Conservation (phyloP, 2,329 filamentous ascomycete genomes). For the Grosmannia huntii region DNA sequence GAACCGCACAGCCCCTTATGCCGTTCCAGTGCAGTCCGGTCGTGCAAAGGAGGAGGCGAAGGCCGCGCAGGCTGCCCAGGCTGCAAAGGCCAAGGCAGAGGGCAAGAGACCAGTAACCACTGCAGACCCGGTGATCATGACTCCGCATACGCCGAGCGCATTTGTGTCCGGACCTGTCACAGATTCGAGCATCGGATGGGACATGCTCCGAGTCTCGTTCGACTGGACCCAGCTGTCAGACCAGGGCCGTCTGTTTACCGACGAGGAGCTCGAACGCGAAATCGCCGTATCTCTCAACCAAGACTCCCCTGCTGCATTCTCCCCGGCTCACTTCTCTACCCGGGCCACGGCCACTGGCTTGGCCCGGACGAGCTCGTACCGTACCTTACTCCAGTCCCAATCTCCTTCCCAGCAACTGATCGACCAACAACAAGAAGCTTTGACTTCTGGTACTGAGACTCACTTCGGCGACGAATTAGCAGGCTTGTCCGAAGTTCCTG, state of each 20-base stretch:
- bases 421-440: background rate
- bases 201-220: constrained; percentile 3
- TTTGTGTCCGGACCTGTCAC: background rate
- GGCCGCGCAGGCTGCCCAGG: constrained; percentile 4
- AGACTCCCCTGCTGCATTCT: background rate
- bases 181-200: background rate
- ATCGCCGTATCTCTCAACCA: constrained; percentile 2
- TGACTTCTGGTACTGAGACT: background rate
- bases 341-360: background rate
- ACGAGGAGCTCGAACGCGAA: constrained; percentile 6
- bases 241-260: constrained; percentile 1
- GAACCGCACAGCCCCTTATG: constrained; percentile 7
- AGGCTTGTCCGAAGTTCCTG: background rate
- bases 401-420: background rate
- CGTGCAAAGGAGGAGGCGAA: constrained; percentile 5
- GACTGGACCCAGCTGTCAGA: constrained; percentile 7
- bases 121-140: background rate
- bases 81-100: constrained; percentile 5
- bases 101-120: constrained; percentile 7
- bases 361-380: background rate
- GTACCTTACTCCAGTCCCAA: background rate
- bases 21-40: constrained; percentile 3
- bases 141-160: background rate
- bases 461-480: background rate
- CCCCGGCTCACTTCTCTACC: background rate